Conservation (phyloP, 345 rosid genomes). For the Salix arbutifolia region DNA sequence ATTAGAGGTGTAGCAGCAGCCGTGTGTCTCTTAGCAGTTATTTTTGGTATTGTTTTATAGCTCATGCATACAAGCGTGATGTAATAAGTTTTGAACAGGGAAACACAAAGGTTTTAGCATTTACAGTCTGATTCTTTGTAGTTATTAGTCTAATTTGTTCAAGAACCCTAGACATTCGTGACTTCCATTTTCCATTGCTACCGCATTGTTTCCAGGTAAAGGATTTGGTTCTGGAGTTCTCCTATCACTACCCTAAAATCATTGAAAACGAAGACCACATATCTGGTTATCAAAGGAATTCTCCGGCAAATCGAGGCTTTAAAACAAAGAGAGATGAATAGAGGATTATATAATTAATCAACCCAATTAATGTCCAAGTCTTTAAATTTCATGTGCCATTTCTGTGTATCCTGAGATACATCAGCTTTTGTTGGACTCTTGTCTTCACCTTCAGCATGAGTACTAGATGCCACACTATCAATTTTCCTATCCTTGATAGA, state of each 20-base stretch:
- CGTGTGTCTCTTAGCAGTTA: no score
- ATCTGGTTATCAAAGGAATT: neutral
- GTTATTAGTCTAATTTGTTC: neutral
- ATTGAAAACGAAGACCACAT: neutral
- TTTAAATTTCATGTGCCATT: constrained; percentile 62
- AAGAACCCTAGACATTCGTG: neutral
- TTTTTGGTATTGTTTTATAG: neutral
- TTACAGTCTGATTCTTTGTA: neutral
- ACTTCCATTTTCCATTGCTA: neutral
- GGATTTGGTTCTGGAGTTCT: neutral
- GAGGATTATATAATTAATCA: constrained; percentile 28
- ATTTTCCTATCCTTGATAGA: constrained; percentile 38
- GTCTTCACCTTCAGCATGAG: constrained; percentile 27
- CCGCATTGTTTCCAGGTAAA: neutral
- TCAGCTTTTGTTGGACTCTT: constrained; percentile 34
- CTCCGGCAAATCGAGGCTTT: neutral
- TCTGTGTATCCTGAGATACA: constrained; percentile 71
- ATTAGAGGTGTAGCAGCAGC: no score
- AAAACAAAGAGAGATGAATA: neutral
- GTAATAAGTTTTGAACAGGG: neutral
- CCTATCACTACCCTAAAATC: neutral
- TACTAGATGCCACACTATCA: constrained; percentile 28
- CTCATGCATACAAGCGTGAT: neutral
- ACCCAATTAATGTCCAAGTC: constrained; percentile 79
- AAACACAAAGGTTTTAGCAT: neutral